Evolutionary conservation across 1,284 basidiomycete species (phyloP).

Genomic region (Limonomyces culmigenus): DNA sequence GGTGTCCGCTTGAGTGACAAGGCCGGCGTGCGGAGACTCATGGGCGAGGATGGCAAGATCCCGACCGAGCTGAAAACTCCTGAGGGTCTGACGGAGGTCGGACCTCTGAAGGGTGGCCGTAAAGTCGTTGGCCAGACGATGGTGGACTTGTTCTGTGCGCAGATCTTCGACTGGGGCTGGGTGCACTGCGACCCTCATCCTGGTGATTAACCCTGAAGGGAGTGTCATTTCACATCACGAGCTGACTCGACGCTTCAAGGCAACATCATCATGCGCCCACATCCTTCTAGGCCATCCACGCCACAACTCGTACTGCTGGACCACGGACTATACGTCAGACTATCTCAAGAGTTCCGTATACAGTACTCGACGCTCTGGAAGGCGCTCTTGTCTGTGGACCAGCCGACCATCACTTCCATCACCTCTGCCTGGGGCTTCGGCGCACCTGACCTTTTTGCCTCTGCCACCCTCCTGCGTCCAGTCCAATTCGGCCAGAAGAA

Average conservation of each 20-base stretch:
- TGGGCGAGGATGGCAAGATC: constrained; percentile 27
- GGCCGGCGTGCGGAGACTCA: constrained; percentile 30
- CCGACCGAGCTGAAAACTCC: not conserved
- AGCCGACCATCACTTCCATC: constrained; percentile 40
- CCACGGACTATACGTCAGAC: constrained; percentile 71
- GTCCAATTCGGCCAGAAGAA: constrained; percentile 21
- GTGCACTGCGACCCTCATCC: constrained; percentile 66
- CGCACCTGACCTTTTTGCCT: constrained; percentile 61
- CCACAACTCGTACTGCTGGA: constrained; percentile 80
- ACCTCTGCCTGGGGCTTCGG: constrained; percentile 68
- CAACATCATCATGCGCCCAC: constrained; percentile 69
- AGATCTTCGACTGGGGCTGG: constrained; percentile 84
- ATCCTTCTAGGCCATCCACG: constrained; percentile 36
- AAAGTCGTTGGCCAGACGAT: constrained; percentile 61
- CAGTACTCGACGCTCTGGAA: constrained; percentile 74
- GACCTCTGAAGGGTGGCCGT: constrained; percentile 41
- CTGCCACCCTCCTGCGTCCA: constrained; percentile 50
- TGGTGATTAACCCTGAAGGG: constrained; percentile 11
- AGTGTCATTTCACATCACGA: not conserved
- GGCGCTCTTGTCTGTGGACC: constrained; percentile 58
- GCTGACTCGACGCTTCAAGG: constrained; percentile 14
- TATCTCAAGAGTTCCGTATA: constrained; percentile 43
- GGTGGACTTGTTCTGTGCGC: constrained; percentile 67
- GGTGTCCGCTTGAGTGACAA: constrained; percentile 66
- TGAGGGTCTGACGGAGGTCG: constrained; percentile 6